Evolutionary conservation across 1,284 basidiomycete genomes (phyloP).

Genomic region (Cryptococcus neoformans): DNA sequence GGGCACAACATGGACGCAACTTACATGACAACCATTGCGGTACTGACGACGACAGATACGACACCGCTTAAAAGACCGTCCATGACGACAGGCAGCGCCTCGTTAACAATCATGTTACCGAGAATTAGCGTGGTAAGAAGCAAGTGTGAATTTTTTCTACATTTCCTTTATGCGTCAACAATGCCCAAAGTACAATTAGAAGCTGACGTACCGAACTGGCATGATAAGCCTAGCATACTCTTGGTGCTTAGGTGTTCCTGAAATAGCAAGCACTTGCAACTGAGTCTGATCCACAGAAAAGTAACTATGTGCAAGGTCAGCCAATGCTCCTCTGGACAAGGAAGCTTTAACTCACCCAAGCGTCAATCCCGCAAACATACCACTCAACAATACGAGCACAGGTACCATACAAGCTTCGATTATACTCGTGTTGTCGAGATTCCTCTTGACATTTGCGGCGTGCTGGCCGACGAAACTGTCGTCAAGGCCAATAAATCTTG

Average conservation of each 20-base stretch:
- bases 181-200: neutral
- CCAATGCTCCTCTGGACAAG: neutral
- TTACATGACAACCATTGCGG: constrained; percentile 78
- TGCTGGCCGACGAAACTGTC: neutral
- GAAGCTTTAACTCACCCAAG: constrained; percentile 26
- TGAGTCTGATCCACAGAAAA: constrained; percentile 94
- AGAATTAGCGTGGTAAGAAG: constrained; percentile 77
- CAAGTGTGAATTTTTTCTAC: constrained; percentile 63
- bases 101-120: constrained; percentile 85
- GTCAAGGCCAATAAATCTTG: neutral
- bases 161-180: neutral
- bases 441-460: constrained; percentile 2
- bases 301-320: constrained; percentile 70
- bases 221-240: constrained; percentile 78
- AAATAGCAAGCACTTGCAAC: constrained; percentile 78
- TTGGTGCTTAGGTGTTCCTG: constrained; percentile 77
- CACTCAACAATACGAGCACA: constrained; percentile 57
- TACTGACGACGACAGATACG: constrained; percentile 71
- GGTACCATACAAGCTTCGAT: constrained; percentile 55
- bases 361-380: constrained; percentile 59
- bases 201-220: constrained; percentile 60
- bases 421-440: constrained; percentile 15
- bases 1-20: constrained; percentile 33
- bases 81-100: constrained; percentile 81
- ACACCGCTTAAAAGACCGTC: constrained; percentile 80